These are phyloP conservation scores for Edaphochlamys debaryana DNA, from an alignment of 139 green algal species.

Conservation along the genomic window DNA sequence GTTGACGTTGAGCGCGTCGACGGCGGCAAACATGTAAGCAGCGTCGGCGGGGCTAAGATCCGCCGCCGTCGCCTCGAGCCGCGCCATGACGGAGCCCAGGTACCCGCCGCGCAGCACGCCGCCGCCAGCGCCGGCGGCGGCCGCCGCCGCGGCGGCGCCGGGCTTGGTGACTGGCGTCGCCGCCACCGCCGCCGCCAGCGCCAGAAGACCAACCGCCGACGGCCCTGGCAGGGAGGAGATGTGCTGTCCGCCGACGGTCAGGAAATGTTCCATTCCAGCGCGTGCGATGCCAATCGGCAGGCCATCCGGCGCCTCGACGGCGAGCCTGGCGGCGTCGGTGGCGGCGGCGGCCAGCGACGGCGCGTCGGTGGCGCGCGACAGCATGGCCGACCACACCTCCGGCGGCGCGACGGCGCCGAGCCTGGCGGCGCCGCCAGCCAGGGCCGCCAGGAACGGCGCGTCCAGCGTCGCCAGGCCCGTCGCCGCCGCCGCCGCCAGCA, in stretches of 20 bases:
- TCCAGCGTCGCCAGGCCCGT: conserved; percentile 7
- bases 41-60: conserved; percentile 3
- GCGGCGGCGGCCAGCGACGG: background rate
- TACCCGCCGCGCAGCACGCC: conserved; percentile 11
- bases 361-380: conserved; percentile 27
- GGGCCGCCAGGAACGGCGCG: conserved; percentile 12
- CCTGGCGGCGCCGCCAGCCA: background rate
- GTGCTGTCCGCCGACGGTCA: conserved; percentile 8
- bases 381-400: conserved; percentile 24
- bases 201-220: conserved; percentile 8
- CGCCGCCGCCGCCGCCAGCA: background rate
- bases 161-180: no score
- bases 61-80: conserved; percentile 1
- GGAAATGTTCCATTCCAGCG: conserved; percentile 7
- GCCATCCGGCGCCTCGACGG: background rate
- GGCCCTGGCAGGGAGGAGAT: background rate
- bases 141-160: no score
- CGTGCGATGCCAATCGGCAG: conserved; percentile 25
- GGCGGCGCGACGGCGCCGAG: background rate
- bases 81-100: background rate
- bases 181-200: conserved; percentile 2
- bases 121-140: no score
- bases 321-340: conserved; percentile 6
- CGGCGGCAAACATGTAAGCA: conserved; percentile 10
- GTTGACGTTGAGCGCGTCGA: background rate